Evolutionary conservation across 306 rosid genomes (phyloP), one percentile per base, ranked within the genome.

Genomic region (Acacia confusa): DNA sequence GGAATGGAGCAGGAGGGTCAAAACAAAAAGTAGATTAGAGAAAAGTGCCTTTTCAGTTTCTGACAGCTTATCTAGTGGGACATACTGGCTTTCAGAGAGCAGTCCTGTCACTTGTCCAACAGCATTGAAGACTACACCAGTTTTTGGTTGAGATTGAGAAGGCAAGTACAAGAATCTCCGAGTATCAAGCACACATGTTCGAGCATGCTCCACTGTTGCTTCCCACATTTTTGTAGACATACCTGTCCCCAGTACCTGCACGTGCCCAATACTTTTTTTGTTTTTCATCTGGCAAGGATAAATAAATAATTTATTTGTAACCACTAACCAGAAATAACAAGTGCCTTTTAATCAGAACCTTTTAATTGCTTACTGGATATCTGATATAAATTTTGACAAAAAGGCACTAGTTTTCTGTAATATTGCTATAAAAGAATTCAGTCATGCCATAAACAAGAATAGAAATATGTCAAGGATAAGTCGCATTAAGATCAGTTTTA

Each of bases 191-290:
- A 84, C 75, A 73, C 99, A 95, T 66, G 94, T 95, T 82, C 91
- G 89, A 60, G 99, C 98, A 89, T 95, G 99, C 84, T 95, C 98
- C 78, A 92, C 88, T 4, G 93, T 93, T 77, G 88, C 88, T 82
- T 95, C 98, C 98, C 99, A 95, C 98, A 95, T 95, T 92, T 95
- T 95, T 67, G 97, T 84, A 28, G 99, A 93, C 99, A 95, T 95
- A 68, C 99, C 99, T 14, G 97, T 85, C 43, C 99, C 98, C 71
- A 93, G 87, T 85, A 93, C 89, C 99, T 95, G 87, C 84, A 82
- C 52, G 77, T 77, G 28, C 76, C 84, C 83, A 82, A 81, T 48
- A 77, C 82, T 27, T 4, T 16, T 3, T 30, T 3, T n/a, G n/a
- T 64, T 75, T 57, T 82, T 48, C 27, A 82, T 75, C 79, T 84